These are phyloP conservation scores for Candida adriatica DNA, from an alignment of 805 yeast genomes.

Conservation along the genomic window DNA sequence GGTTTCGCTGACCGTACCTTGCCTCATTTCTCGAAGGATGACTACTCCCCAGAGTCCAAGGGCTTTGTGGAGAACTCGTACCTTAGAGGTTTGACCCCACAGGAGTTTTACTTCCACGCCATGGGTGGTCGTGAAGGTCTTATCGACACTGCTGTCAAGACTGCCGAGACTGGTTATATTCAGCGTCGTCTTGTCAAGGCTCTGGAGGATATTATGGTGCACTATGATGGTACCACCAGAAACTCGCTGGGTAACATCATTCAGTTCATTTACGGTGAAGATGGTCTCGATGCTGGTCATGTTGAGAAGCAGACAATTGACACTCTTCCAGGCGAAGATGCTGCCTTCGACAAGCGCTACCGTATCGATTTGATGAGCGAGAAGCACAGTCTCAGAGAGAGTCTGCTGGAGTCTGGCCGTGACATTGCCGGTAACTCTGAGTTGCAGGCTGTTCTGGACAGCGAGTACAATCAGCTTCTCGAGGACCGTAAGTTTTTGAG, in stretches of 20 bases:
- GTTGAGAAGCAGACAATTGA: slow-evolving; percentile 95
- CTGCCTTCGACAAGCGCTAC: slow-evolving; percentile 74
- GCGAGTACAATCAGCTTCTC: slow-evolving; percentile 71
- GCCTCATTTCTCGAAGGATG: slow-evolving; percentile 98
- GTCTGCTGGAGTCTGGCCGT: slow-evolving; percentile 79
- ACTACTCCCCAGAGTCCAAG: slow-evolving; percentile 95
- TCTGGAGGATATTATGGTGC: slow-evolving; percentile 94
- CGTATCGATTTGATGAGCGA: slow-evolving; percentile 78
- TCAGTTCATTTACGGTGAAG: slow-evolving; percentile 97
- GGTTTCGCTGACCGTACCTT: slow-evolving; percentile 95
- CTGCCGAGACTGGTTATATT: slow-evolving; percentile 98
- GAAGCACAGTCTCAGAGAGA: slow-evolving; percentile 56
- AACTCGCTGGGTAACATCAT: slow-evolving; percentile 95
- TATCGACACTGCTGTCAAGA: slow-evolving; percentile 98
- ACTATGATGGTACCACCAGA: slow-evolving; percentile 97
- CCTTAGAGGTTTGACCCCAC: slow-evolving; percentile 95
- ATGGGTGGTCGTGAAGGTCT: slow-evolving; percentile 99
- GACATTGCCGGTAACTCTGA: slow-evolving; percentile 87
- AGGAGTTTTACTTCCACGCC: slow-evolving; percentile 98
- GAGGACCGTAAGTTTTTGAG: slow-evolving; percentile 78
- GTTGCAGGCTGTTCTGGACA: slow-evolving; percentile 73
- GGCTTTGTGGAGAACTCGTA: slow-evolving; percentile 98
- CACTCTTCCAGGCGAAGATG: slow-evolving; percentile 90
- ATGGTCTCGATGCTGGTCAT: slow-evolving; percentile 97
- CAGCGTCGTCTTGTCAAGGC: slow-evolving; percentile 98